phyloP scores from a whole-genome alignment of 2,329 filamentous ascomycete genomes.

The Metarhizium brunneum region DNA sequence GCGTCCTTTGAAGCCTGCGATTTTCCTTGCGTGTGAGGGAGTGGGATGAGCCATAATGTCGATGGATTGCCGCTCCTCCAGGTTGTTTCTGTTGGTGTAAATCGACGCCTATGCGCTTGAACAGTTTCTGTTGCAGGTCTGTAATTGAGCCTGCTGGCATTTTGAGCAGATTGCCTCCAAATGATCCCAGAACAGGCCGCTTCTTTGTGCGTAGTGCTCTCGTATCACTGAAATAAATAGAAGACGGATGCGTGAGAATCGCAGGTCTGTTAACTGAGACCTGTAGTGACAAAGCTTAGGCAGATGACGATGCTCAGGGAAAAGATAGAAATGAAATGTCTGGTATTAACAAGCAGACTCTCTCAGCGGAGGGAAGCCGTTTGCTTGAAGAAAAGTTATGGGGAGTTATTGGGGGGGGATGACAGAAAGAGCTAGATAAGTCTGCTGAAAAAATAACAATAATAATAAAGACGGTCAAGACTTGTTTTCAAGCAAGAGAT shows the following conservation, averaged over 20 bases:
- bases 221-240: neutral
- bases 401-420: neutral
- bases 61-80: neutral
- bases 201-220: neutral
- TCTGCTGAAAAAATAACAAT: too few relatives aligned
- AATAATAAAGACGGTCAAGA: too few relatives aligned
- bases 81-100: neutral
- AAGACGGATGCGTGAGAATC: neutral
- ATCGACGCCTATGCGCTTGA: slow-evolving; percentile 26
- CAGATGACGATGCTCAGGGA: neutral
- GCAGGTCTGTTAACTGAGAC: neutral
- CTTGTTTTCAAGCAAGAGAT: too few relatives aligned
- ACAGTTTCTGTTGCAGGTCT: slow-evolving; percentile 28
- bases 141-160: slow-evolving; percentile 18
- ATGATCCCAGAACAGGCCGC: neutral
- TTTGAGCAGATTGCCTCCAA: neutral
- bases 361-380: too few relatives aligned
- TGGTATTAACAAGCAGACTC: neutral
- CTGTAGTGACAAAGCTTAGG: neutral
- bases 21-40: slow-evolving; percentile 48
- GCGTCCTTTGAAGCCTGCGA: slow-evolving; percentile 54
- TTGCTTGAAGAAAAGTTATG: neutral
- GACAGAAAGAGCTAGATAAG: too few relatives aligned
- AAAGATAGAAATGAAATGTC: neutral
- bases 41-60: neutral